Base-by-base conservation (phyloP, 345 rosid species). In the Salix purpurea region DNA sequence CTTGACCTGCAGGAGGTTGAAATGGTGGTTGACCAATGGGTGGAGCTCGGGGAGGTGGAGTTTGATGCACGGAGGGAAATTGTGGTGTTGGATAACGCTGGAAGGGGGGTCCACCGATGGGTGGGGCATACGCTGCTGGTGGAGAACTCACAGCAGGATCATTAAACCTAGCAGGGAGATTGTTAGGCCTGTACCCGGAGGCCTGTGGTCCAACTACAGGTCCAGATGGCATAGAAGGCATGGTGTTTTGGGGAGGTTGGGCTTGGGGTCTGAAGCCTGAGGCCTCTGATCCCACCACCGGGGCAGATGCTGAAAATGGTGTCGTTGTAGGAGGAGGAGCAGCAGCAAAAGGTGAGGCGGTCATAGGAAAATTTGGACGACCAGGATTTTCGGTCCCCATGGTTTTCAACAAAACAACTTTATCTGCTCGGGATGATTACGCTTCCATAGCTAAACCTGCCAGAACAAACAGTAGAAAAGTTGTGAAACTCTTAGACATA, bases 301-400 rank as follows among this genome's bases (percentile, higher is more conserved):
- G 89, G 72, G 89, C 89, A 79, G 84, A 82, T n/a, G 91, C 80
- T 40, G 87, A 86, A 76, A 91, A 91, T 6, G 90, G 93, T 32
- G 86, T 79, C 42, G 77, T 82, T 10, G 86, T 74, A 4, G 91
- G 94, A 30, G 91, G 94, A 30, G 93, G 89, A 71, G 90, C 82
- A 76, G 91, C 78, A 46, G 93, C 86, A 78, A 90, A 91, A 23
- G 96, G 94, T 11, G 90, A 69, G 28, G 85, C 24, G 3, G 88
- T 83, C 68, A 81, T 77, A 68, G 90, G 90, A 78, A 87, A 85
- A 78, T 77, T 86, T 7, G 93, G 89, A 81, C 84, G 91, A 54
- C 90, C 88, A 11, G 88, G 88, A 72, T 92, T 90, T 73, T 92
- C 91, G 68, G 89, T 85, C 77, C 87, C 89, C 97, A 94, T 92